A percentile compares a stretch with the other conserved stretches of the same genome.
phyloP scores from a whole-genome alignment of 176 grass and related monocot genomes.

The Oryza longistaminata region DNA sequence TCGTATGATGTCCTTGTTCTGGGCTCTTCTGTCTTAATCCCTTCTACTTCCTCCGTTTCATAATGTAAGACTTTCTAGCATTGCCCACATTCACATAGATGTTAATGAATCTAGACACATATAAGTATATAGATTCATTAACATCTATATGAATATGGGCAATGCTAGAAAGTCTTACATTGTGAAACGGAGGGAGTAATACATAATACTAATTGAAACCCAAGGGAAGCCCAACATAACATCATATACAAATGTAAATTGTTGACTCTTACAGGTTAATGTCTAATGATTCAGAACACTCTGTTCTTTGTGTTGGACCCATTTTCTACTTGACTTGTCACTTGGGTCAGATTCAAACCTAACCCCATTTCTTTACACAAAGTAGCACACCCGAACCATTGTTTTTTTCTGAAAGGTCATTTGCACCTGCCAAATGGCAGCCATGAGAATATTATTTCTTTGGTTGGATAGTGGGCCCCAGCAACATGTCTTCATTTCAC shows the following conservation, averaged over 20 bases:
- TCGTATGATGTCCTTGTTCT: neutral
- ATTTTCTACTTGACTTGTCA: conserved; percentile 1
- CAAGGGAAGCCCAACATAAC: neutral
- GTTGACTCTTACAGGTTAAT: neutral
- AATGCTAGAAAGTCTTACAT: no score
- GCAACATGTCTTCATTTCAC: neutral
- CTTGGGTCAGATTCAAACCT: neutral
- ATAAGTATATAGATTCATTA: no score
- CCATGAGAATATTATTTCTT: neutral
- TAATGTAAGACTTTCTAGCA: no score
- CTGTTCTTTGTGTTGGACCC: neutral
- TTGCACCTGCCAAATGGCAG: neutral
- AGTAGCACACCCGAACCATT: neutral
- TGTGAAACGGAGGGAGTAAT: neutral
- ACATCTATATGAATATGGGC: no score
- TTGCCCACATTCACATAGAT: no score
- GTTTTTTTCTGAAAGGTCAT: conserved; percentile 14
- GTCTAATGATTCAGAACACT: neutral
- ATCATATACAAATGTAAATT: conserved; percentile 13
- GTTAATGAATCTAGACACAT: no score
- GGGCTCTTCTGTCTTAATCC: neutral
- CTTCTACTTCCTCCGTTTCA: neutral
- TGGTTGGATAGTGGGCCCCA: conserved; percentile 1
- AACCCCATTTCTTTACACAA: neutral
- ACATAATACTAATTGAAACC: neutral